Base-by-base conservation (phyloP, 805 yeast genomes). In the Brettanomyces naardenensis region DNA sequence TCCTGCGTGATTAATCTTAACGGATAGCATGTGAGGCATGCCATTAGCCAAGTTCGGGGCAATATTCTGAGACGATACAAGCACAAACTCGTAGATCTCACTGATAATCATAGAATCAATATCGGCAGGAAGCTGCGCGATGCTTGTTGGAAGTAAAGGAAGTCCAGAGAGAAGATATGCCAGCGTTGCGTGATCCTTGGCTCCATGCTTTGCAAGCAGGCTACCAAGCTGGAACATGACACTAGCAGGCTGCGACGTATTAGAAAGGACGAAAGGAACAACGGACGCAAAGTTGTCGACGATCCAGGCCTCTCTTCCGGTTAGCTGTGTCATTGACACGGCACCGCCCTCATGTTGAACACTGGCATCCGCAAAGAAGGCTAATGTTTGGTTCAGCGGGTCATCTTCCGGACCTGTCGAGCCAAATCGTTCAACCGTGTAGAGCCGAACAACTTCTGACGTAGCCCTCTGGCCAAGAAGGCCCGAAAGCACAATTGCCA, bases 401-500 rank as follows among this genome's bases (percentile, higher is more conserved):
- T 52, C 52, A 9, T 41, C 21, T n/a, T n/a, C n/a, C n/a, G n/a
- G n/a, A n/a, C n/a, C n/a, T 1, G 31, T 27, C 1, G 26, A 5
- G 21, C 48, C 45, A 31, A 58, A 49, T 18, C 42, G 44, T 5
- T 35, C 30, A 1, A 41, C 21, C 1, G 53, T 33, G 41, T 50
- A 60, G 11, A 56, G 31, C 19, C 77, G 66, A 5, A 80, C 78
- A 3, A 80, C 71, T 19, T 54, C 49, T 9, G 46, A 38, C 29
- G 56, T 48, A 28, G 67, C 65, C 3, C 75, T 78, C 17, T 73
- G 71, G 3, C 92, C 81, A 20, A 76, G 61, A 14, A 85, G 56
- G 42, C 79, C 71, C 1, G 94, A 78, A 35, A 89, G 63, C 22
- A 87, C 54, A 38, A 90, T 59, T 0, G 95, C 82, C 56, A 88